Conservation (phyloP, 208 protist species). For the Trypanosoma rangeli region DNA sequence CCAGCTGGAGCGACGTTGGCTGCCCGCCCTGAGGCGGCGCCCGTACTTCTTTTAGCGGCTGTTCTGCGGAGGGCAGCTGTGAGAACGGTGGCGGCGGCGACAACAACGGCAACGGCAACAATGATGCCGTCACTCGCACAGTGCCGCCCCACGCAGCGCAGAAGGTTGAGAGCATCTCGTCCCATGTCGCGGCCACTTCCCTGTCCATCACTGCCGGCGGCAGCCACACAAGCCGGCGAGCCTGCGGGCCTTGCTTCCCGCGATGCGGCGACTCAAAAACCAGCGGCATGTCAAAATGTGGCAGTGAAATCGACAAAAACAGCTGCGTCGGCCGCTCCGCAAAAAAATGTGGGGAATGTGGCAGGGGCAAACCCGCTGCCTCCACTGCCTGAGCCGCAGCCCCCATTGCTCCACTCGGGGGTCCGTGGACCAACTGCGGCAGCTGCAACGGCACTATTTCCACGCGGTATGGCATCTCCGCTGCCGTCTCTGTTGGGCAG, state of each 20-base stretch:
- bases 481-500: slow-evolving; percentile 4
- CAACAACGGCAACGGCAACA: background rate
- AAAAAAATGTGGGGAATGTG: background rate
- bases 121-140: background rate
- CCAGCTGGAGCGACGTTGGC: background rate
- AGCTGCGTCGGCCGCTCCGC: background rate
- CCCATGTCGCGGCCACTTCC: background rate
- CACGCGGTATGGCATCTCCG: background rate
- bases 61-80: background rate
- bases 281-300: slow-evolving; percentile 1
- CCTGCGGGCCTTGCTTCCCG: background rate
- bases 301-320: background rate
- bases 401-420: background rate
- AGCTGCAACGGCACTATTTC: background rate
- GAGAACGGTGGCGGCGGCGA: too few species aligned
- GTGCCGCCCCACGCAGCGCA: slow-evolving; percentile 5
- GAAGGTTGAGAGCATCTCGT: background rate
- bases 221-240: background rate
- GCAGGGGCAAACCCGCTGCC: background rate
- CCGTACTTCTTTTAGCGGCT: background rate
- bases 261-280: background rate
- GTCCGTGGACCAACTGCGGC: background rate
- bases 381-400: background rate
- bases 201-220: background rate
- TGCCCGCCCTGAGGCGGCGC: background rate